These are phyloP conservation scores for Picocystis salinarum DNA, from an alignment of 139 green algal genomes.

Conservation along the genomic window DNA sequence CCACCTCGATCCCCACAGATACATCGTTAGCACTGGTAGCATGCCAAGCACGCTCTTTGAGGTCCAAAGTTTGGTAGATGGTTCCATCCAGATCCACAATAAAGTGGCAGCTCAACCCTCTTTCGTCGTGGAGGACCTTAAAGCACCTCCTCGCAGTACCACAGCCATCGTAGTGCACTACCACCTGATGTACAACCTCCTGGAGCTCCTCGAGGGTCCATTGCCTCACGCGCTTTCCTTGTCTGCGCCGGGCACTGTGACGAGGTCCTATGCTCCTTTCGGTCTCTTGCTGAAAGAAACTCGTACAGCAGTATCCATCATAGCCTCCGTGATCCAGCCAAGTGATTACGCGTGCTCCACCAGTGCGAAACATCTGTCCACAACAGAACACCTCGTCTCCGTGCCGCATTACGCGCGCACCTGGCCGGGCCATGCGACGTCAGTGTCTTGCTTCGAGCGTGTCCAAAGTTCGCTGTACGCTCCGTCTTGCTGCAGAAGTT, in stretches of 20 bases:
- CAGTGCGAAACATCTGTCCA: background rate
- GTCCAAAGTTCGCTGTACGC: too few relatives aligned
- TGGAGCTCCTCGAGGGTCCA: background rate
- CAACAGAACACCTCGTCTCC: background rate
- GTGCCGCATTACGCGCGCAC: background rate
- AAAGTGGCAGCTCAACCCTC: constrained; percentile 1
- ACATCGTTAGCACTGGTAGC: constrained; percentile 3
- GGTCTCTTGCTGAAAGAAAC: background rate
- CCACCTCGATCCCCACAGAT: constrained; percentile 3
- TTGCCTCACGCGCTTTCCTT: background rate
- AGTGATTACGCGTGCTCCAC: background rate
- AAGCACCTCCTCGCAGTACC: constrained; percentile 3
- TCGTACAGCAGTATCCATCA: background rate
- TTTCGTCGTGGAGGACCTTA: constrained; percentile 4
- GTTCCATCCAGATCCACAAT: constrained; percentile 5
- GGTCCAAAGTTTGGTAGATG: constrained; percentile 1
- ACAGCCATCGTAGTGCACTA: constrained; percentile 5
- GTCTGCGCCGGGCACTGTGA: background rate
- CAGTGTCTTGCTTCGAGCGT: too few relatives aligned
- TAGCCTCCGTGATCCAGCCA: background rate
- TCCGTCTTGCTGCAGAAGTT: too few relatives aligned
- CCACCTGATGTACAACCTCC: constrained; percentile 2
- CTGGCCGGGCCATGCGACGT: too few relatives aligned
- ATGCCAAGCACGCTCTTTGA: constrained; percentile 5
- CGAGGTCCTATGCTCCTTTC: background rate